Evolutionary conservation across 495 filamentous ascomycete genomes (phyloP).

Genomic region (Hypoxylon perforatum): DNA sequence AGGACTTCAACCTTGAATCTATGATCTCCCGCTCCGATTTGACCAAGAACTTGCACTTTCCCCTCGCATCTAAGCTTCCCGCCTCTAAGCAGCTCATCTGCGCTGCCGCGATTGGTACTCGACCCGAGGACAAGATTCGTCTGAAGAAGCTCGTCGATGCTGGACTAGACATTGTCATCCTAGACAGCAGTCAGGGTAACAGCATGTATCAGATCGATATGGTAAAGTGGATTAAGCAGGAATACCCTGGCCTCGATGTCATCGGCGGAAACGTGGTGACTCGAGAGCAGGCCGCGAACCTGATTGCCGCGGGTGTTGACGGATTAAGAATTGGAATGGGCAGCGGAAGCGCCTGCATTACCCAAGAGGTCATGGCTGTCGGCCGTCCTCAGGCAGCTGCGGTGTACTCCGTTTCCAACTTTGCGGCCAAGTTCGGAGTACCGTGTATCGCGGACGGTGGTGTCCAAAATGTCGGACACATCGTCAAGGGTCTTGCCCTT

Average conservation of each 20-base stretch:
- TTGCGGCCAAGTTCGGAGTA: conserved; percentile 93
- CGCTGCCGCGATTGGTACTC: conserved; percentile 93
- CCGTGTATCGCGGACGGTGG: conserved; percentile 98
- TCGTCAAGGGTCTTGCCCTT: conserved; percentile 96
- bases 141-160: conserved; percentile 92
- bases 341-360: conserved; percentile 97
- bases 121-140: conserved; percentile 87
- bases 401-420: conserved; percentile 86
- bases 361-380: conserved; percentile 99
- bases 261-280: conserved; percentile 99
- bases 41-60: conserved; percentile 99
- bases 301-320: conserved; percentile 95
- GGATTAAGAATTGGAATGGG: conserved; percentile 99
- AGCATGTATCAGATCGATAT: conserved; percentile 97
- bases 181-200: conserved; percentile 97
- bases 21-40: conserved; percentile 96
- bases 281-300: conserved; percentile 86
- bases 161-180: conserved; percentile 92
- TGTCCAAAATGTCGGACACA: conserved; percentile 98
- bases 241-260: conserved; percentile 86
- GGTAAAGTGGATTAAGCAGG: conserved; percentile 93
- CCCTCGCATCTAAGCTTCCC: conserved; percentile 94
- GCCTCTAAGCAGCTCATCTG: conserved; percentile 98
- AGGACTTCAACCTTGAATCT: conserved; percentile 85
- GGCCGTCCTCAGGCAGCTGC: conserved; percentile 93